phyloP scores from a whole-genome alignment of 2,329 filamentous ascomycete genomes.

The Colletotrichum noveboracense region DNA sequence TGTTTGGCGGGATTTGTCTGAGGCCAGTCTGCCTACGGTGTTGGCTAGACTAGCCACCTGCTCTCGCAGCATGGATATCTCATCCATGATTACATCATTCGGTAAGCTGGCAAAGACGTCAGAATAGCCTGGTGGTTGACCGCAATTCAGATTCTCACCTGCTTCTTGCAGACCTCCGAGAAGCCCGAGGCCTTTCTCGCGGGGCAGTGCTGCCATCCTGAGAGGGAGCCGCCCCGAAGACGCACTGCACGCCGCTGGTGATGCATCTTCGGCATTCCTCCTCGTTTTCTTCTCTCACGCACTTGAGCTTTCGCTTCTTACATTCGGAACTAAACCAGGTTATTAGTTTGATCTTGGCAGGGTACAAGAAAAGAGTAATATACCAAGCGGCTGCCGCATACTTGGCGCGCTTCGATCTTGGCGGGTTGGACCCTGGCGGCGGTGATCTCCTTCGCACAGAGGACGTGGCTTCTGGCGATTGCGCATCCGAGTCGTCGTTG shows the following conservation, averaged over 20 bases:
- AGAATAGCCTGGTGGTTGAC: background rate
- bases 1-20: slow-evolving; percentile 14
- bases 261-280: slow-evolving; percentile 35
- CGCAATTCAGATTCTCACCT: background rate
- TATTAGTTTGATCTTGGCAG: background rate
- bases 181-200: background rate
- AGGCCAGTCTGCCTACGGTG: slow-evolving; percentile 30
- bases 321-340: slow-evolving; percentile 27
- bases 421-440: background rate
- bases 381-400: slow-evolving; percentile 15
- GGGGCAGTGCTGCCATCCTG: slow-evolving; percentile 21
- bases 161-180: background rate
- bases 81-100: slow-evolving; percentile 28
- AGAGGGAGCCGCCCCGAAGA: slow-evolving; percentile 26
- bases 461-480: background rate
- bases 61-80: slow-evolving; percentile 32
- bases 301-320: slow-evolving; percentile 46
- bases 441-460: background rate
- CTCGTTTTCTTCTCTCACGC: slow-evolving; percentile 30
- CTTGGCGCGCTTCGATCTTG: slow-evolving; percentile 10
- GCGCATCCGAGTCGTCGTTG: background rate
- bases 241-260: slow-evolving; percentile 27
- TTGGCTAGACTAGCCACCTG: slow-evolving; percentile 33
- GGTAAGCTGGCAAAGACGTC: background rate
- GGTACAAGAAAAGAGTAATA: background rate